Evolutionary conservation across 176 grass and related monocot genomes (phyloP).

Genomic region (Juncus inflexus): DNA sequence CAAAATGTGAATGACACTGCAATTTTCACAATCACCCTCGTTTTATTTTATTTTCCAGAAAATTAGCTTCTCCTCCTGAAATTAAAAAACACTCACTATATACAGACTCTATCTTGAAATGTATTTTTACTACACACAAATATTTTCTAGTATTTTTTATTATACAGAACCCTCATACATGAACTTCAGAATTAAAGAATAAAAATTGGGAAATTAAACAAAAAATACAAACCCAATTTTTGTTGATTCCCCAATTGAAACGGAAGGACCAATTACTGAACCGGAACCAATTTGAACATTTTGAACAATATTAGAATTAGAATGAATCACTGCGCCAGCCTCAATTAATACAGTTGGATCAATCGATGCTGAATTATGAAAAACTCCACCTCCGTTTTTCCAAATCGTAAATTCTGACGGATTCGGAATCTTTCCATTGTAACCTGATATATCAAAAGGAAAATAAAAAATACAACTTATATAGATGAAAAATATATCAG

Average conservation of each 20-base stretch:
- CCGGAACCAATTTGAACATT: constrained; percentile 61
- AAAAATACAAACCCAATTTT: constrained; percentile 49
- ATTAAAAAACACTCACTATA: neutral
- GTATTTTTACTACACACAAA: too few relatives aligned
- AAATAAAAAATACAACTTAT: neutral
- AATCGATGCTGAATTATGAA: constrained; percentile 24
- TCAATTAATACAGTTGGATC: constrained; percentile 15
- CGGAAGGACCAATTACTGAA: constrained; percentile 53
- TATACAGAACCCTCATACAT: neutral
- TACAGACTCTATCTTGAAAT: too few relatives aligned
- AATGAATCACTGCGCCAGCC: constrained; percentile 20
- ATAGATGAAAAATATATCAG: neutral
- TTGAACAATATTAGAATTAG: constrained; percentile 31
- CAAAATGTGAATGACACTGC: neutral
- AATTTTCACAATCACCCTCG: too few relatives aligned
- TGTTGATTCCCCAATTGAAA: constrained; percentile 59
- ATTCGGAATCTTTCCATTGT: neutral
- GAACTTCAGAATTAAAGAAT: neutral
- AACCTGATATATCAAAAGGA: constrained; percentile 13
- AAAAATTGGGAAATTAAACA: too few relatives aligned
- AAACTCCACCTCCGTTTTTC: constrained; percentile 24
- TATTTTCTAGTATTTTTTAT: neutral
- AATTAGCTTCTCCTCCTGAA: neutral
- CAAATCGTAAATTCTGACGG: constrained; percentile 9
- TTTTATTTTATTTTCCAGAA: too few relatives aligned